These are phyloP conservation scores for Anisodus tanguticus DNA, from an alignment of 257 asterid genomes.

Conservation along the genomic window DNA sequence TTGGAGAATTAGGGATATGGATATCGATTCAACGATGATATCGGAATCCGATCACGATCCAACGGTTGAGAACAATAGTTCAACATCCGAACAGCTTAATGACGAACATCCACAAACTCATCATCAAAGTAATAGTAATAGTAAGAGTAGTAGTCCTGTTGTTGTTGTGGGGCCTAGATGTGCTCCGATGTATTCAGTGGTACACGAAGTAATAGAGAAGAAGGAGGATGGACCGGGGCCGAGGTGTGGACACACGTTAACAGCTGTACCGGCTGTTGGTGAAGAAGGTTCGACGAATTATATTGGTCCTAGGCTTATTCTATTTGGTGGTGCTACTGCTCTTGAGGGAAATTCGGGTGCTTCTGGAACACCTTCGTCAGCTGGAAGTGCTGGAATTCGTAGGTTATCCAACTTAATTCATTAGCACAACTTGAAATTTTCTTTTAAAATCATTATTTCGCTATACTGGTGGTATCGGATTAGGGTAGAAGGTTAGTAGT, in stretches of 20 bases:
- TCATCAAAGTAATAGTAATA: constrained; percentile 48
- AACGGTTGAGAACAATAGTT: constrained; percentile 30
- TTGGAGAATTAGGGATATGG: constrained; percentile 54
- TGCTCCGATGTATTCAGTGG: constrained; percentile 85
- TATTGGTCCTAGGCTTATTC: constrained; percentile 85
- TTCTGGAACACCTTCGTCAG: constrained; percentile 91
- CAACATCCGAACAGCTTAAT: constrained; percentile 52
- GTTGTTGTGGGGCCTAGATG: constrained; percentile 77
- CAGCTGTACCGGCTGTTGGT: constrained; percentile 96
- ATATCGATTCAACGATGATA: constrained; percentile 76
- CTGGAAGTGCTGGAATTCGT: constrained; percentile 98
- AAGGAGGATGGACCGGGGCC: constrained; percentile 99
- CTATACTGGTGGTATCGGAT: not conserved
- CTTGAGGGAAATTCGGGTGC: constrained; percentile 96
- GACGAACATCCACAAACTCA: constrained; percentile 45
- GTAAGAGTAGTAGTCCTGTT: constrained; percentile 35
- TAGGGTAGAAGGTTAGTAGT: no score
- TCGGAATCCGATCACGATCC: constrained; percentile 68
- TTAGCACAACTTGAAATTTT: not conserved
- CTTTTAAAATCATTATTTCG: not conserved
- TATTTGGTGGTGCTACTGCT: constrained; percentile 98
- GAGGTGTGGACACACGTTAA: constrained; percentile 92
- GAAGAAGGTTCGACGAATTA: constrained; percentile 88
- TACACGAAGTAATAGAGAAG: constrained; percentile 74
- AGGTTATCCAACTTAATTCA: constrained; percentile 16